Conservation (phyloP, 805 yeast species). For the Tetrapisispora nanseiensis region DNA sequence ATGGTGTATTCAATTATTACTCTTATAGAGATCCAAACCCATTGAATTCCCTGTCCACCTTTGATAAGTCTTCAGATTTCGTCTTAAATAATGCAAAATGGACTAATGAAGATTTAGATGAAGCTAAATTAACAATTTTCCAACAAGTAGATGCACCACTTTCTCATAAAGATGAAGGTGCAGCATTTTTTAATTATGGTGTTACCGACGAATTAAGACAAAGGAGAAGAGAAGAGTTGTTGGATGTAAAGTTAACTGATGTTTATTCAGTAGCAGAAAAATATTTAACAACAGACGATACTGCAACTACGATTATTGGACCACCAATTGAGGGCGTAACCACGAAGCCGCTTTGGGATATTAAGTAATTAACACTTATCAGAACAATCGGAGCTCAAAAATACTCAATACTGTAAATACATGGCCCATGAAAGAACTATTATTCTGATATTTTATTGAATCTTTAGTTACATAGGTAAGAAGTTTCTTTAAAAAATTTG, state of each 20-base stretch:
- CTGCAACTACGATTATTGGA: conserved; percentile 13
- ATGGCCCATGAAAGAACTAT: too few species aligned
- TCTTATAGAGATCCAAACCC: conserved; percentile 95
- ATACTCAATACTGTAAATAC: too few species aligned
- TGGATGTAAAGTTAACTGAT: conserved; percentile 57
- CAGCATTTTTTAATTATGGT: conserved; percentile 52
- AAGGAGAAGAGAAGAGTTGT: conserved; percentile 59
- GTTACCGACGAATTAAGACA: conserved; percentile 75
- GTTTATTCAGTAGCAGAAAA: conserved; percentile 56
- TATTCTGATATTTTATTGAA: too few species aligned
- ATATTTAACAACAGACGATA: conserved; percentile 29
- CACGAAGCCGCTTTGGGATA: conserved; percentile 13
- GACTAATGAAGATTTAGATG: conserved; percentile 62
- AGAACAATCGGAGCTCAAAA: too few species aligned
- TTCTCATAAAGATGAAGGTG: conserved; percentile 72
- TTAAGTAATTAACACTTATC: conserved; percentile 7
- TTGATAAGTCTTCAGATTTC: conserved; percentile 42
- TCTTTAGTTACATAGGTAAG: too few species aligned
- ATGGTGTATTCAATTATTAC: conserved; percentile 71
- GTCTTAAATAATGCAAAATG: conserved; percentile 39
- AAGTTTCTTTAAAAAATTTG: too few species aligned
- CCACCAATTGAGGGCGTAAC: conserved; percentile 11
- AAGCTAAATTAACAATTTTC: conserved; percentile 84
- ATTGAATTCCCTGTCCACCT: conserved; percentile 51
- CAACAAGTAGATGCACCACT: conserved; percentile 87